These are phyloP conservation scores for Ochromonas danica DNA, from an alignment of 108 stramenopile genomes.

Conservation along the genomic window DNA sequence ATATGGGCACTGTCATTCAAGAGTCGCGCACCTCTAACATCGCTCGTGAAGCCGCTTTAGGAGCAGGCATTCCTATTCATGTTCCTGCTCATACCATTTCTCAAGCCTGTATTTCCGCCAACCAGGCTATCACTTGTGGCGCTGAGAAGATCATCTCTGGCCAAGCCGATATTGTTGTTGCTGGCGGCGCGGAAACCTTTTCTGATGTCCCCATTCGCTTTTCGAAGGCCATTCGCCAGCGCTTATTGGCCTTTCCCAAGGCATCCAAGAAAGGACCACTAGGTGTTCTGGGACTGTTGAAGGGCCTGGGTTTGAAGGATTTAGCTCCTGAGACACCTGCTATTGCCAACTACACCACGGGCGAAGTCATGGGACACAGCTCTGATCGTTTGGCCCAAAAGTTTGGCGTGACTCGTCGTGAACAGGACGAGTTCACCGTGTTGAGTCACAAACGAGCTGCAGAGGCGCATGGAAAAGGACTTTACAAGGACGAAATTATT, in stretches of 20 bases:
- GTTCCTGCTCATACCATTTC: slow-evolving; percentile 88
- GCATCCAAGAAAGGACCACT: slow-evolving; percentile 89
- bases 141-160: slow-evolving; percentile 84
- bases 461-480: slow-evolving; percentile 85
- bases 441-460: slow-evolving; percentile 79
- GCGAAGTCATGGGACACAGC: slow-evolving; percentile 92
- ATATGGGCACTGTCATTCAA: slow-evolving; percentile 75
- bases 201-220: slow-evolving; percentile 93
- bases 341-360: slow-evolving; percentile 97
- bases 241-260: slow-evolving; percentile 81
- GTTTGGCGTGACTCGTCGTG: slow-evolving; percentile 68
- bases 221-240: slow-evolving; percentile 75
- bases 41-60: slow-evolving; percentile 84
- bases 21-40: slow-evolving; percentile 78
- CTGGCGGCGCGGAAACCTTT: slow-evolving; percentile 94
- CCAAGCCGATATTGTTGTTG: slow-evolving; percentile 84
- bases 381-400: not conserved
- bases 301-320: slow-evolving; percentile 71
- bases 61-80: slow-evolving; percentile 81
- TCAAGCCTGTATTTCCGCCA: slow-evolving; percentile 92
- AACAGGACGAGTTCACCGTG: slow-evolving; percentile 92
- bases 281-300: slow-evolving; percentile 68
- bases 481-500: slow-evolving; percentile 84
- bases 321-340: slow-evolving; percentile 89
- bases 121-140: slow-evolving; percentile 84